Evolutionary conservation across 495 filamentous ascomycete species (phyloP), one percentile per base, ranked within the genome.

Genomic region (Daldinia bambusicola): DNA sequence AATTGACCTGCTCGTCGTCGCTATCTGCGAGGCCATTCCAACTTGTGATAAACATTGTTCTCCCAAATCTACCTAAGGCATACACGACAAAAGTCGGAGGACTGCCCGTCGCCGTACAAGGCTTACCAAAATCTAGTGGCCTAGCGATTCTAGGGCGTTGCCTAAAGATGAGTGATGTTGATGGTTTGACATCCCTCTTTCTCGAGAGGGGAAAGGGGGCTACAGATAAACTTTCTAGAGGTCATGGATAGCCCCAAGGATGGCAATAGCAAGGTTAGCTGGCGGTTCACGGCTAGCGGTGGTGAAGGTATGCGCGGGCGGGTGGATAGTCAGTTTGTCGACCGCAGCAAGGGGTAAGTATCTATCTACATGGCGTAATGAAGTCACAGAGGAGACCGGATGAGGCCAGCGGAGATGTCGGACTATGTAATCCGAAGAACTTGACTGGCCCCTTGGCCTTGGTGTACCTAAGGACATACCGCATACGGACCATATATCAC

Each of bases 341-440:
- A 62, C 67, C 56, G 45, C 58, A 63, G 59, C 55, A 52, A 20
- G 13, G 41, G 53, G 53, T 48, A 26, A 26, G 26, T 26, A 26
- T 26, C 26, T 26, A 63, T 61, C 52, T 63, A 58, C 58, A 74
- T 67, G 71, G 67, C 60, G 60, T 64, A 59, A 71, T 71, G 67
- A 74, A 71, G 71, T 67, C 63, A 71, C 56, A 16, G 22, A 43
- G 7, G 53, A 74, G 62, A 8, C 31, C 22, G n/a, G 4, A 61
- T 50, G 61, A 69, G 59, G 55, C 51, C 14, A 13, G 43, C 67
- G 71, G 71, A 70, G 63, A 37, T 61, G 63, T 67, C 71, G 71
- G 67, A 52, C 67, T 55, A 67, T 64, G 67, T 70, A 74, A 74
- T 70, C 71, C 48, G 67, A 57, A 61, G 32, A 55, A 65, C n/a